Base-by-base conservation (phyloP, 2,329 filamentous ascomycete species). In the Xylaria sp. region DNA sequence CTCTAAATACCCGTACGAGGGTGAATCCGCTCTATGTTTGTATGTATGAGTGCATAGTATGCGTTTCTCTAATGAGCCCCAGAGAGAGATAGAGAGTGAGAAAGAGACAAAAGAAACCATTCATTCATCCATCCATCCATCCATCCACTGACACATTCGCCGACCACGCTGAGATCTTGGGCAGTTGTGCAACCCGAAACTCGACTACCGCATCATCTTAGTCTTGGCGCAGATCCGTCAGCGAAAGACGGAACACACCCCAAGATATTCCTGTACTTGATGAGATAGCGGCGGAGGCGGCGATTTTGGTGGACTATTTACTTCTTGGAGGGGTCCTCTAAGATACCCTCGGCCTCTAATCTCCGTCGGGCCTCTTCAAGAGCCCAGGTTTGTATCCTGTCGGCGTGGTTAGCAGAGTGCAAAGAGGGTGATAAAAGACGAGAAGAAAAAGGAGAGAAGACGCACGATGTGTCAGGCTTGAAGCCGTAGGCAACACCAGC, bases 401-500 rank as follows among this genome's bases (percentile, higher is more conserved):
- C 66, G 25, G 21, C 61, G 32, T 21, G 25, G 5, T 59, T 35
- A 25, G 13, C 25, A 12, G 8, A 21, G 1, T 42, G 16, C 40
- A 42, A 42, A 42, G 18, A 6, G n/a, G 6, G 16, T 2, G 18
- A 44, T 4, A 44, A 44, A 18, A 18, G 5, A n/a, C 18, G n/a
- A 18, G 13, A 18, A 18, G 5, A 18, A 42, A 42, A 42, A n/a
- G 18, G 47, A 27, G 5, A 53, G 12, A 21, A 21, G 9, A 93
- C 94, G 85, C 87, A 99, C 96, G 93, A 97, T 72, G 95, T 98
- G 87, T 99, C 96, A 62, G 96, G 96, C 90, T 98, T 98, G 81
- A 96, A 98, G 71, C 93, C 93, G 84, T 97, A 93, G 73, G 92
- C 93, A 73, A 98, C 85, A 70, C 88, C 89, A 63, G 90, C 91